Conservation (phyloP, 2,329 filamentous ascomycete genomes). For the Emericellopsis cladophorae region DNA sequence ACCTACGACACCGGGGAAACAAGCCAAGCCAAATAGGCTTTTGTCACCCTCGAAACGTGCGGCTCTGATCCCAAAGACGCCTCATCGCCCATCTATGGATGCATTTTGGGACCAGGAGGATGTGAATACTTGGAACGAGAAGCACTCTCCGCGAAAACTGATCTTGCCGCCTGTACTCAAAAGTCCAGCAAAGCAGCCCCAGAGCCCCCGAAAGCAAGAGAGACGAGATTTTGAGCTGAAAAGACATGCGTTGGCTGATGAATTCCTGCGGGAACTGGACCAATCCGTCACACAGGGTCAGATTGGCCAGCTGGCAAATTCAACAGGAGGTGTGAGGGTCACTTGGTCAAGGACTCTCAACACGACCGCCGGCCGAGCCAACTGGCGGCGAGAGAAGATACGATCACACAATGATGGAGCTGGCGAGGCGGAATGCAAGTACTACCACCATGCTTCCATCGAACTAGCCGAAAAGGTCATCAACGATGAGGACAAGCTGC, state of each 20-base stretch:
- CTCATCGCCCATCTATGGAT: conserved; percentile 39
- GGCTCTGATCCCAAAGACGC: conserved; percentile 34
- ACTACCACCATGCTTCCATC: conserved; percentile 59
- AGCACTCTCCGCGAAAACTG: conserved; percentile 39
- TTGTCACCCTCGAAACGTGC: conserved; percentile 16
- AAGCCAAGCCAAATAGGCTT: conserved; percentile 8
- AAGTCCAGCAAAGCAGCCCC: conserved; percentile 10
- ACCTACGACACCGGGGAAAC: conserved; percentile 2
- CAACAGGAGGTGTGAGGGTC: conserved; percentile 59
- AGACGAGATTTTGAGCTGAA: conserved; percentile 49
- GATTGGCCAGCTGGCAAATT: conserved; percentile 42
- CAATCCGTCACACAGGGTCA: conserved; percentile 44
- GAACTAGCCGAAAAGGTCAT: conserved; percentile 86
- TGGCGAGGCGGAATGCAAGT: conserved; percentile 12
- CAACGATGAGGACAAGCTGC: conserved; percentile 59
- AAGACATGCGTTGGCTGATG: conserved; percentile 50
- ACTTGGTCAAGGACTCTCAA: conserved; percentile 69
- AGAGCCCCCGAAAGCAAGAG: conserved; percentile 19
- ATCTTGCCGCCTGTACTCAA: conserved; percentile 13
- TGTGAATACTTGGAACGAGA: conserved; percentile 52
- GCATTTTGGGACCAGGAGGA: conserved; percentile 47
- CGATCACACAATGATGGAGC: conserved; percentile 16
- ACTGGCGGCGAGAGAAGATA: conserved; percentile 52
- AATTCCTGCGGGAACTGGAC: conserved; percentile 61
- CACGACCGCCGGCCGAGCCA: conserved; percentile 65